Base-by-base conservation (phyloP, 2,329 filamentous ascomycete species). In the Xylariaceae sp. region DNA sequence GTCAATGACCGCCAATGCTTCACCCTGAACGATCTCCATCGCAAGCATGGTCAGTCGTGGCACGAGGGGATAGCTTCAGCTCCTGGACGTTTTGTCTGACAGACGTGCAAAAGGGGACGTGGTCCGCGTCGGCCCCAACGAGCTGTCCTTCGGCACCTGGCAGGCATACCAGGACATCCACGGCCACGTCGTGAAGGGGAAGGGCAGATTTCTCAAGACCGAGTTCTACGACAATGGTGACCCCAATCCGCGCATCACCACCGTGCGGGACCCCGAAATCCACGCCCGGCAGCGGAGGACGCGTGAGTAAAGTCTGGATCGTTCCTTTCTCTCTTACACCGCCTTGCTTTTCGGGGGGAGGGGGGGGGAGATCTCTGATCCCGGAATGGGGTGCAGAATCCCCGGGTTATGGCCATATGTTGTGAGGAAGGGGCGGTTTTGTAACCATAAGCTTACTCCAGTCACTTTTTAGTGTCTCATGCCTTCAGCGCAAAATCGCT, bases 101-200 rank as follows among this genome's bases (percentile, higher is more conserved):
- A 35, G 5, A 42, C 23, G 8, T 28, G 2, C 26, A 10, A 23
- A 28, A 16, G 43, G 43, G 42, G 42, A 43, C 13, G 52, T 68
- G 2, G 58, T 70, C 11, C 61, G 66, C 5, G 42, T 63, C 18
- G 54, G 53, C 3, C 65, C 65, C 0, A 52, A 61, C 29, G 58
- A 67, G 38, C 49, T 70, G 12, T 58, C 60, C 2, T 68, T 63
- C 46, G 53, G 49, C 31, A 37, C 57, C 54, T 31, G 52, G 5
- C 44, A 51, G 13, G 56, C 58, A 5, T 59, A 53, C 47, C 49
- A 49, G 31, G 59, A 63, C 29, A 57, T 63, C 29, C 56, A 59
- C 39, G 55, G 56, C n/a, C 51, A 55, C 37, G 45, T 45, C 31
- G 25, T 35, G 11, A 43, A 39, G 29, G 23, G 14, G 15, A 27